phyloP scores from a whole-genome alignment of 2,329 filamentous ascomycete genomes.

The Drechslera avenae region DNA sequence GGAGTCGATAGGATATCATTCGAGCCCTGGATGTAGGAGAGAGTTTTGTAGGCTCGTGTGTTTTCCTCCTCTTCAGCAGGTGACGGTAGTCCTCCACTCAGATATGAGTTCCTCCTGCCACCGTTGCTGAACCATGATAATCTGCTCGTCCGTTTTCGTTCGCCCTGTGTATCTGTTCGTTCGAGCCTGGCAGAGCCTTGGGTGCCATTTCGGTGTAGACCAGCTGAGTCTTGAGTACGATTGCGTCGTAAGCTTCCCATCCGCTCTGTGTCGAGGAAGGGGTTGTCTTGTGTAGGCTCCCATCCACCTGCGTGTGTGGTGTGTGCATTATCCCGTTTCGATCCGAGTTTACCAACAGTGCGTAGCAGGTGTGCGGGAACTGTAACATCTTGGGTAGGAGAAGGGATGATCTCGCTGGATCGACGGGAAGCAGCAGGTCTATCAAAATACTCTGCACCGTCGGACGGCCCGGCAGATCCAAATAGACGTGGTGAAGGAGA shows the following conservation, averaged over 20 bases:
- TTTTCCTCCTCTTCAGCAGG: constrained; percentile 1
- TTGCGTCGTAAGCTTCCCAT: constrained; percentile 14
- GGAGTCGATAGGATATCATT: constrained; percentile 8
- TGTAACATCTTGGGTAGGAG: constrained; percentile 22
- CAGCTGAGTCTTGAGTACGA: constrained; percentile 7
- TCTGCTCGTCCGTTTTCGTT: constrained; percentile 6
- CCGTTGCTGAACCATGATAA: constrained; percentile 1
- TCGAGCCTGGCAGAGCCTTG: constrained; percentile 10
- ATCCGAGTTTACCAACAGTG: constrained; percentile 20
- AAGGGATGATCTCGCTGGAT: constrained; percentile 8
- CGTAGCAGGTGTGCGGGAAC: constrained; percentile 31
- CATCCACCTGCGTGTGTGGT: constrained; percentile 15
- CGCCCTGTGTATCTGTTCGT: constrained; percentile 8
- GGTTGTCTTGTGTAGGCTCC: constrained; percentile 20
- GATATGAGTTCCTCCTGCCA: constrained; percentile 1
- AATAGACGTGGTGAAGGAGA: constrained; percentile 4
- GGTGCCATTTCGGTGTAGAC: constrained; percentile 3
- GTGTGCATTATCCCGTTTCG: constrained; percentile 19
- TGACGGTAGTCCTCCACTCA: background rate
- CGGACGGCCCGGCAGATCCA: background rate
- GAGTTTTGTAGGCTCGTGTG: background rate
- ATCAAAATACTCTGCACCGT: background rate
- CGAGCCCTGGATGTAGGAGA: constrained; percentile 6
- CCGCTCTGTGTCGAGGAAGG: constrained; percentile 14
- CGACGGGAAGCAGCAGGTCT: background rate